Base-by-base conservation (phyloP, 106 monocot genomes). In the Ottelia alismoides region DNA sequence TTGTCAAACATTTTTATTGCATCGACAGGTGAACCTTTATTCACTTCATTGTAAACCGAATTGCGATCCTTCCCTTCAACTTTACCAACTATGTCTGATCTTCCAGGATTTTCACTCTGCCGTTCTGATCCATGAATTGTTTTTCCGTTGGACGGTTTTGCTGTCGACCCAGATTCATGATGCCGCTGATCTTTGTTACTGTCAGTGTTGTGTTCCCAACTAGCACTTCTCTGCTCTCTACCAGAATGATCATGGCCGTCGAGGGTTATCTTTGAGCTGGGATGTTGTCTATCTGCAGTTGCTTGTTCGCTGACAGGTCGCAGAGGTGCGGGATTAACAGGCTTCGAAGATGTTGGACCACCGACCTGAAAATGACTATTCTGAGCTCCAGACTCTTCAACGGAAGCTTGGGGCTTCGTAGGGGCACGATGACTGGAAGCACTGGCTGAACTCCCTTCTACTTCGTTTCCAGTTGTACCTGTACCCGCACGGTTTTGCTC, bases 401-500 rank as follows among this genome's bases (percentile, higher is more conserved):
- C 18, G 30, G 69, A 50, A 18, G 62, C 49, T 14, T 77, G 53
- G 18, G 55, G 59, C 60, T 61, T 78, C 2, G 65, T 40, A 11
- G 75, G 67, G n/a, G 59, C 24, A 20, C 65, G 75, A 27, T 78
- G 76, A 70, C 51, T 76, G 30, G 74, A 69, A 45, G 30, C 72
- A 66, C 72, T 69, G 24, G 64, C 72, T 45, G 75, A 73, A 49
- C 82, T 85, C 14, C 78, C 81, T 52, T 89, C 84, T 55, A 68
- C 59, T 52, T 84, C 80, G 72, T 68, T 82, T 53, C 71, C 78
- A 59, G 78, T 61, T 32, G 82, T 55, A 30, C 71, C 57, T 66
- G 66, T 72, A 16, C 51, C 43, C 1, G 65, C 55, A 31, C 85
- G 89, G 53, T 98, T 98, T 58, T 96, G 88, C 60, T 96, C 94